Evolutionary conservation across 2,329 filamentous ascomycete genomes (phyloP), one percentile per base, ranked within the genome.

Genomic region (Dothistroma pini): DNA sequence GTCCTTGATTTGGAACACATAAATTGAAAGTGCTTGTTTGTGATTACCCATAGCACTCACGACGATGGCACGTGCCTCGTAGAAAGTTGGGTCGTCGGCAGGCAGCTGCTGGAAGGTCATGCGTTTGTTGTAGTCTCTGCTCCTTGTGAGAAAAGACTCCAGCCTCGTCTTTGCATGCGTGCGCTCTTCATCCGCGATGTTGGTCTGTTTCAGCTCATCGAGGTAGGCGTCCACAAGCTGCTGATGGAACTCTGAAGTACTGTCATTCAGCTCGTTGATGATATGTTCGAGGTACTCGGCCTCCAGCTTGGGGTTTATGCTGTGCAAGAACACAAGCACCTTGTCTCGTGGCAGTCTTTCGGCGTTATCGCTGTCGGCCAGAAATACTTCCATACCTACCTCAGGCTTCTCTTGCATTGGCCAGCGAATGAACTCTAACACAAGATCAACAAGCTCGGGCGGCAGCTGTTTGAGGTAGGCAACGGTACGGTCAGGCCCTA

Each of bases 21-120:
- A 99, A 56, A 99, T 96, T 73, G 95, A 89, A n/a, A 99, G 79
- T 0, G 95, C 95, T 76, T 97, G 92, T 72, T 91, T 93, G 77
- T 99, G 93, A 69, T 93, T 89, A 7, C 91, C 91, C 90, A 97
- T 96, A 69, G 95, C 96, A 75, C 91, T 92, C 44, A 97, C 84
- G 21, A 97, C 88, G 50, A 97, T 88, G 7, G 95, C 95, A 63
- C 93, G 87, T 1, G 91, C 87, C 74, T 97, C 93, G 75, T 89
- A 96, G 70, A 97, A 97, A 2, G 85, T 82, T 0, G 92, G 81
- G 73, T 97, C 89, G 69, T 96, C 90, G 61, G 86, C 82, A 6
- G 92, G 90, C 58, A 99, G 85, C 71, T 90, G 82, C 55, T 83
- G 83, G 71, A 96, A 88, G 14, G 91, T 91, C 73, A 71, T 69